Conservation (phyloP, 371 early-diverging fungal genomes). For the Mortierella sp. region DNA sequence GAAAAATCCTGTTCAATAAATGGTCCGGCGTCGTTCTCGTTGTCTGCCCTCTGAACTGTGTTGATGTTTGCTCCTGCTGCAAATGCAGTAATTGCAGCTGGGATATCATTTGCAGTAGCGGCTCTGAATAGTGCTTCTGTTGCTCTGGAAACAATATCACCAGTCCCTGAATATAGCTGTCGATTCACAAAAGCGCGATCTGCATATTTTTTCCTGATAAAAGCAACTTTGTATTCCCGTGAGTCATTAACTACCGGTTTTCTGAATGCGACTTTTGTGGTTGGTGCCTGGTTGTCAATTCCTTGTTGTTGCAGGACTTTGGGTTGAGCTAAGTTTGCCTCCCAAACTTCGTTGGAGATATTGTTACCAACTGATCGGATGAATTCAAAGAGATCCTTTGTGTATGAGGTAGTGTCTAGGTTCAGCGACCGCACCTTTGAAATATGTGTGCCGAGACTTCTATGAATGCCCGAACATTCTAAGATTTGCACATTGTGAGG, state of each 20-base stretch:
- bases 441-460: conserved; percentile 95
- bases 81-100: conserved; percentile 32
- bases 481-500: not conserved
- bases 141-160: not conserved
- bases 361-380: conserved; percentile 71
- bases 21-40: conserved; percentile 17
- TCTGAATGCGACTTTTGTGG: conserved; percentile 25
- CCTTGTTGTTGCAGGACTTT: not conserved
- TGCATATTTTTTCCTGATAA: conserved; percentile 64
- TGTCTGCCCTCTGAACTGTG: conserved; percentile 26
- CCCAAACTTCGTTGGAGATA: conserved; percentile 70
- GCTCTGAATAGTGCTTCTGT: conserved; percentile 45
- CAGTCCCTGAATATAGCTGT: not conserved
- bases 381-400: conserved; percentile 68
- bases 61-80: conserved; percentile 50
- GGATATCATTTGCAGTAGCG: conserved; percentile 33
- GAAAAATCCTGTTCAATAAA: conserved; percentile 10
- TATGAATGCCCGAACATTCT: conserved; percentile 97
- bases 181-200: conserved; percentile 60
- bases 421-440: conserved; percentile 89
- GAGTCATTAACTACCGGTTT: conserved; percentile 40
- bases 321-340: conserved; percentile 50
- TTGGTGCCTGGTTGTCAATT: not conserved
- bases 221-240: conserved; percentile 58
- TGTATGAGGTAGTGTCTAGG: conserved; percentile 83